A percentile compares a stretch with the other conserved stretches of the same genome.
Evolutionary conservation across 805 yeast species (phyloP).

Genomic region (Metschnikowia shivogae): DNA sequence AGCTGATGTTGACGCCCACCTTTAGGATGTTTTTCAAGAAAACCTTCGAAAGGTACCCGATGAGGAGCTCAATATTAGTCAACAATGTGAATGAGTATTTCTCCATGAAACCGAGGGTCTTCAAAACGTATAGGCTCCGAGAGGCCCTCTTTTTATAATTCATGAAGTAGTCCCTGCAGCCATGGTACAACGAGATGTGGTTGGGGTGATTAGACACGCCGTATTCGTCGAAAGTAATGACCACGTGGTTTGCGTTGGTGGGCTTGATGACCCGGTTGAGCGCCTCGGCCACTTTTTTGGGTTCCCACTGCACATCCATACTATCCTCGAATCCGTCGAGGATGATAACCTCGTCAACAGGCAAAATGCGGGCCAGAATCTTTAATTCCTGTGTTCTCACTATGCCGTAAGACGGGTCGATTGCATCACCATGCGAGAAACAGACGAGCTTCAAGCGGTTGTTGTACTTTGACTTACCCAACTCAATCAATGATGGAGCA

Average conservation of each 20-base stretch:
- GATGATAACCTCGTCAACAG: constrained; percentile 45
- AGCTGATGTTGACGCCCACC: constrained; percentile 36
- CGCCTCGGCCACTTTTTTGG: constrained; percentile 33
- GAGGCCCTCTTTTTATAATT: constrained; percentile 6
- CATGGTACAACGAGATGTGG: constrained; percentile 63
- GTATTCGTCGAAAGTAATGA: constrained; percentile 73
- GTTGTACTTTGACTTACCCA: constrained; percentile 41
- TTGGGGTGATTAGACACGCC: constrained; percentile 91
- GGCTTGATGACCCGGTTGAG: constrained; percentile 29
- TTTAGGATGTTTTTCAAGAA: constrained; percentile 28
- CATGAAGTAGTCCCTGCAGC: constrained; percentile 37
- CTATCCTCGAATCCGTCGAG: constrained; percentile 56
- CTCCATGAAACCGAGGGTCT: constrained; percentile 35
- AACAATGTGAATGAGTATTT: constrained; percentile 49
- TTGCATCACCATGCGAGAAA: constrained; percentile 66
- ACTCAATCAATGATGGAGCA: constrained; percentile 66
- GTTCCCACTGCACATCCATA: constrained; percentile 64
- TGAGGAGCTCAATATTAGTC: constrained; percentile 39
- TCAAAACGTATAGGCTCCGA: constrained; percentile 26
- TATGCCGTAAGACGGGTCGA: constrained; percentile 64
- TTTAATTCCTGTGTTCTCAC: constrained; percentile 58
- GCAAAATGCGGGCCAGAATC: constrained; percentile 51
- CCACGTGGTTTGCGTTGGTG: constrained; percentile 17
- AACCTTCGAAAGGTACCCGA: constrained; percentile 32
- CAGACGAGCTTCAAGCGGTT: constrained; percentile 61